Evolutionary conservation across 202 grass and related monocot species (phyloP).

Genomic region (Digitaria exilis): DNA sequence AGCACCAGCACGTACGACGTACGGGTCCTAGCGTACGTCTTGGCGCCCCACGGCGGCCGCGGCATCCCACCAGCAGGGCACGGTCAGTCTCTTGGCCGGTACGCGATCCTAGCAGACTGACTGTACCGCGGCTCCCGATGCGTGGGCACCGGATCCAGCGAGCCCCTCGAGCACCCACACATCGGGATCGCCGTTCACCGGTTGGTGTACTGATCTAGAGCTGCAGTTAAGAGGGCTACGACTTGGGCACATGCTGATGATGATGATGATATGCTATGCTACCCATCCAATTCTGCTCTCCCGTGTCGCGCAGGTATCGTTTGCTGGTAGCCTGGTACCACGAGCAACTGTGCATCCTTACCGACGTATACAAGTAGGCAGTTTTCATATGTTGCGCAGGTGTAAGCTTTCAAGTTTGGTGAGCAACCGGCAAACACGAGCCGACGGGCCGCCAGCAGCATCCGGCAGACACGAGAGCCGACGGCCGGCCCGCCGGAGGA

Average conservation of each 20-base stretch:
- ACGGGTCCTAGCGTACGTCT: no score
- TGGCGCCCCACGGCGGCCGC: not conserved
- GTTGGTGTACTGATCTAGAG: not conserved
- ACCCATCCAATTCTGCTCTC: not conserved
- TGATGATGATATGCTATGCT: no score
- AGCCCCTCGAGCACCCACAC: not conserved
- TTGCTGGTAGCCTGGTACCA: no score
- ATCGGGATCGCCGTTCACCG: not conserved
- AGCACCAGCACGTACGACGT: not conserved
- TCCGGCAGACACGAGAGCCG: not conserved
- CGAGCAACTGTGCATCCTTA: no score
- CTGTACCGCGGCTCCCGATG: not conserved
- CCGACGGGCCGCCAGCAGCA: no score
- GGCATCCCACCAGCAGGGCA: not conserved
- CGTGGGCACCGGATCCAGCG: not conserved
- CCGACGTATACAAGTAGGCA: no score
- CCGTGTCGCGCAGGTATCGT: not conserved
- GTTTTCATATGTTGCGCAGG: not conserved
- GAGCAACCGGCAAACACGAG: no score
- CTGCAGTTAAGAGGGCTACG: not conserved
- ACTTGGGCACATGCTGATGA: not conserved
- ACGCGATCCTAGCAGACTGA: not conserved
- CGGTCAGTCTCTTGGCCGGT: slow-evolving; percentile 1
- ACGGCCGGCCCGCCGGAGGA: no score
- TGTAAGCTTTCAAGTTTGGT: not conserved